phyloP scores from a whole-genome alignment of 495 filamentous ascomycete genomes.

The Talaromyces ruber region DNA sequence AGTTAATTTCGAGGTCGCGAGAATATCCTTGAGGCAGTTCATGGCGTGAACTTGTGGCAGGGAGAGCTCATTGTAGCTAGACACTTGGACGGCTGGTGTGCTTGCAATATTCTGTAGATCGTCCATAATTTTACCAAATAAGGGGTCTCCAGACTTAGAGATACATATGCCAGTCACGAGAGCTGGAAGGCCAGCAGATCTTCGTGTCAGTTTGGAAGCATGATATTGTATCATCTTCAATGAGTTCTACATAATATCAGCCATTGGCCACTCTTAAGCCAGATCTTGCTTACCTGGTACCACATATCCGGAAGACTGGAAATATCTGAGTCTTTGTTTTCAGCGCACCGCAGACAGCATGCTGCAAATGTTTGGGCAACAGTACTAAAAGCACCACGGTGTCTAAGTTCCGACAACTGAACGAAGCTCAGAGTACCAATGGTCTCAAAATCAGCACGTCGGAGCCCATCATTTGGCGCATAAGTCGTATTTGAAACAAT shows the following conservation, averaged over 20 bases:
- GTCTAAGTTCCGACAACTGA: conserved; percentile 74
- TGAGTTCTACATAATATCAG: conserved; percentile 37
- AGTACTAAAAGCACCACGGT: conserved; percentile 89
- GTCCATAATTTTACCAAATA: conserved; percentile 41
- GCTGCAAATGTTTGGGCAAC: conserved; percentile 79
- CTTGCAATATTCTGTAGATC: conserved; percentile 52
- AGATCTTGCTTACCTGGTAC: conserved; percentile 53
- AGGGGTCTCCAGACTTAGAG: conserved; percentile 25
- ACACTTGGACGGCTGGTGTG: conserved; percentile 38
- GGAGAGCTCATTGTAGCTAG: conserved; percentile 40
- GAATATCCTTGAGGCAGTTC: conserved; percentile 84
- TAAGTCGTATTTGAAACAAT: conserved; percentile 30
- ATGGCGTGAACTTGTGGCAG: conserved; percentile 89
- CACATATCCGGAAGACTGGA: conserved; percentile 32
- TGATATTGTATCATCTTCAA: conserved; percentile 58
- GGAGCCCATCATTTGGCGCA: conserved; percentile 24
- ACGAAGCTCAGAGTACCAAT: conserved; percentile 67
- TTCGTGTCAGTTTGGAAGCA: conserved; percentile 69
- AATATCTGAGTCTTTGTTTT: conserved; percentile 37
- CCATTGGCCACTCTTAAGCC: neutral
- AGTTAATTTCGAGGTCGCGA: conserved; percentile 66
- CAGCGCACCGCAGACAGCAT: conserved; percentile 58
- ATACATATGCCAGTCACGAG: conserved; percentile 68
- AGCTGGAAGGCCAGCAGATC: conserved; percentile 86
- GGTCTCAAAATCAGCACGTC: conserved; percentile 29